phyloP scores from a whole-genome alignment of 768 basidiomycete genomes.

The Lenzites betulinus region DNA sequence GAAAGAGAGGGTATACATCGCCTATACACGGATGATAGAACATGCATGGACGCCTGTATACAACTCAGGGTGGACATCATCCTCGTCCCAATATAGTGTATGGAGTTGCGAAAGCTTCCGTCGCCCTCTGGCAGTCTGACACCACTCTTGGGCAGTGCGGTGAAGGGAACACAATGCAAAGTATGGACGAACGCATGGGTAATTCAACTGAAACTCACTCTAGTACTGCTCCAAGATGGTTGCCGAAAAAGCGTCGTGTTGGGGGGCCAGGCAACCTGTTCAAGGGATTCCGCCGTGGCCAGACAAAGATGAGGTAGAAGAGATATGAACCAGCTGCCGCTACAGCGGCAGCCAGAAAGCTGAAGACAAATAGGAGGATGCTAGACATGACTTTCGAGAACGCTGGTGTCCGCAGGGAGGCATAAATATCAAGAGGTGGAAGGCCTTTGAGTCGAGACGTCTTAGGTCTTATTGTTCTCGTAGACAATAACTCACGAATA shows the following conservation, averaged over 20 bases:
- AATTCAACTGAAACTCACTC: constrained; percentile 46
- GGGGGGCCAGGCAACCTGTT: constrained; percentile 64
- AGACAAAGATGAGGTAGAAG: constrained; percentile 32
- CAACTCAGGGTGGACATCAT: no score
- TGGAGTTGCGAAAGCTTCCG: no score
- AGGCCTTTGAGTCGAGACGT: constrained; percentile 1
- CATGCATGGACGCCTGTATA: no score
- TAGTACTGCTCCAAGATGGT: constrained; percentile 57
- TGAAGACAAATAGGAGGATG: background rate
- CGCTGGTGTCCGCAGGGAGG: background rate
- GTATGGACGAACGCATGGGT: background rate
- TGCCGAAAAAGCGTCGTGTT: constrained; percentile 46
- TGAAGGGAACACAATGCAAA: no score
- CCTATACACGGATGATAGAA: no score
- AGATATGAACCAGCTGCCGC: constrained; percentile 18
- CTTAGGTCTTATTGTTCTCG: constrained; percentile 14
- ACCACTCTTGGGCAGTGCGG: no score
- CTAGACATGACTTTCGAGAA: background rate
- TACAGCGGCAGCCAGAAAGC: constrained; percentile 8
- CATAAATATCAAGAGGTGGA: constrained; percentile 2
- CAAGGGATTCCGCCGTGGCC: constrained; percentile 45
- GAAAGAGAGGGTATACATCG: no score
- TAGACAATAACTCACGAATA: constrained; percentile 12
- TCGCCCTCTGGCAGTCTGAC: no score
- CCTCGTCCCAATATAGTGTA: no score